Evolutionary conservation across 441 rosid species (phyloP).

Genomic region (Euphorbia schlechtendalii): DNA sequence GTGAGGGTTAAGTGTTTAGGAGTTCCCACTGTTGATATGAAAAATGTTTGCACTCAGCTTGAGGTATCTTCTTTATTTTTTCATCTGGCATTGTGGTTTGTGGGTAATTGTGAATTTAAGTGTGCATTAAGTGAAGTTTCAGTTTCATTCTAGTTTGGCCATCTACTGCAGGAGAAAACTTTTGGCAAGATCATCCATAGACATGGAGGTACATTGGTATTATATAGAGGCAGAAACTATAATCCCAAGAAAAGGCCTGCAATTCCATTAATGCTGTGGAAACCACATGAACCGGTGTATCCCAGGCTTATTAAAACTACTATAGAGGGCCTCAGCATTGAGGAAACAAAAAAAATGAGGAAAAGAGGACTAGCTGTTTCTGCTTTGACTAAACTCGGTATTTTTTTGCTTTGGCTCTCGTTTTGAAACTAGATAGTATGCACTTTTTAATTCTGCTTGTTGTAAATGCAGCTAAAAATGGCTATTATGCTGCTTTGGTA

Average conservation of each 20-base stretch:
- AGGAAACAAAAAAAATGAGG: slow-evolving; percentile 81
- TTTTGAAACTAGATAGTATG: neutral
- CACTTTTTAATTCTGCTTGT: slow-evolving; percentile 15
- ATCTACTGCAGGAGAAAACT: slow-evolving; percentile 62
- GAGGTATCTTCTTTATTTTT: slow-evolving; percentile 47
- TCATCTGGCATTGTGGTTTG: too few species aligned
- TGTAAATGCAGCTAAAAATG: slow-evolving; percentile 69
- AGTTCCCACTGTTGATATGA: slow-evolving; percentile 86
- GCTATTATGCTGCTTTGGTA: slow-evolving; percentile 80
- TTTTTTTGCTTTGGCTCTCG: slow-evolving; percentile 8
- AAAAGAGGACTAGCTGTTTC: slow-evolving; percentile 69
- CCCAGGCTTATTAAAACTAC: slow-evolving; percentile 83
- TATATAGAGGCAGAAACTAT: slow-evolving; percentile 81
- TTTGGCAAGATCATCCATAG: slow-evolving; percentile 68
- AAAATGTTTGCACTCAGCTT: slow-evolving; percentile 71
- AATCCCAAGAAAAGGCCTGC: slow-evolving; percentile 64
- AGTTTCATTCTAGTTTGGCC: neutral
- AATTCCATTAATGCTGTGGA: slow-evolving; percentile 88
- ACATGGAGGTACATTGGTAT: slow-evolving; percentile 65
- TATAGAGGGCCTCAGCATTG: slow-evolving; percentile 64
- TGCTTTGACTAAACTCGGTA: slow-evolving; percentile 71
- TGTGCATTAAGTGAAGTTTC: slow-evolving; percentile 8
- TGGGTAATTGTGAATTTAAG: neutral
- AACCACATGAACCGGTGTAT: slow-evolving; percentile 82
- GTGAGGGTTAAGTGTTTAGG: slow-evolving; percentile 85